These are phyloP conservation scores for Plasmodium gaboni DNA, from an alignment of 169 alveolate genomes.

Conservation along the genomic window DNA sequence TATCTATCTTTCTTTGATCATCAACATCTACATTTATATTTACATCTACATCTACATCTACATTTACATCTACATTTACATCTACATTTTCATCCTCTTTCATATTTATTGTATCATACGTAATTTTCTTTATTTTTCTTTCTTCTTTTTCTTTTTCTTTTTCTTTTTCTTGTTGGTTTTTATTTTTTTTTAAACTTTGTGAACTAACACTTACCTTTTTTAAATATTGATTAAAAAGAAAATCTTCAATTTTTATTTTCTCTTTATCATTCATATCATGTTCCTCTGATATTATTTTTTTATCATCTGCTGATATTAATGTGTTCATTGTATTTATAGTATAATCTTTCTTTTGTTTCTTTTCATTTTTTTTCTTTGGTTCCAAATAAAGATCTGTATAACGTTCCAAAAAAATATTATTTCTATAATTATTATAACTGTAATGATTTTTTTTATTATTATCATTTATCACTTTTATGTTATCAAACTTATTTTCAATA, in stretches of 20 bases:
- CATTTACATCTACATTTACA: no score
- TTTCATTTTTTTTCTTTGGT: constrained; percentile 8
- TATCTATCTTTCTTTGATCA: no score
- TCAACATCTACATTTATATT: no score
- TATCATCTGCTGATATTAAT: neutral
- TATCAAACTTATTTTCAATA: neutral
- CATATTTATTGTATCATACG: no score
- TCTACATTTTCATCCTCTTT: no score
- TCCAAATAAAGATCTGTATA: constrained; percentile 3
- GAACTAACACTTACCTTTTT: constrained; percentile 32
- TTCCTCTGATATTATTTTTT: neutral
- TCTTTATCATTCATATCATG: neutral
- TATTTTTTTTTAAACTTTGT: neutral
- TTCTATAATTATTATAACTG: no score
- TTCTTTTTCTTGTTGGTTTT: neutral
- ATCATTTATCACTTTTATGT: neutral
- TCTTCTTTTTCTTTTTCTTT: neutral
- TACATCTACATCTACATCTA: no score
- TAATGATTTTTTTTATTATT: neutral
- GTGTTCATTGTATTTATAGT: constrained; percentile 4
- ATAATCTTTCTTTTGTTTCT: neutral
- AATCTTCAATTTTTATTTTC: constrained; percentile 42
- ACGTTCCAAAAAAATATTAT: no score
- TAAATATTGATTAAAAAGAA: constrained; percentile 60
- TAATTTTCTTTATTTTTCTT: neutral